Percentiles rank a stretch among this genome's conserved stretches.
These are phyloP conservation scores for Brassica balearica DNA, from an alignment of 441 rosid genomes.

Conservation along the genomic window DNA sequence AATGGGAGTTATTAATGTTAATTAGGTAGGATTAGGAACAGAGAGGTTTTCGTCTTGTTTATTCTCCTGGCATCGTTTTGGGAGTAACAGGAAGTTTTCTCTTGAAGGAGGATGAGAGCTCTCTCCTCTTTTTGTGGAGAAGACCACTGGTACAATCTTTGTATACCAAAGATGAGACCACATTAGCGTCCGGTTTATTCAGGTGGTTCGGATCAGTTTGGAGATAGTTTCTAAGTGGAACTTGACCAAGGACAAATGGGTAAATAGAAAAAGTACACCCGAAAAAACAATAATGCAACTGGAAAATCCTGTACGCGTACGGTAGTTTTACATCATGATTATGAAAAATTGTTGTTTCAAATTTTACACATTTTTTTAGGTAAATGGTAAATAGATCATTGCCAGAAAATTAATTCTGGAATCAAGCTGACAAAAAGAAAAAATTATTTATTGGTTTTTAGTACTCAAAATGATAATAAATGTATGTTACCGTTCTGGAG, in stretches of 20 bases:
- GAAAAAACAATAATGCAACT: too few relatives aligned
- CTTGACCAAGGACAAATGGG: background rate
- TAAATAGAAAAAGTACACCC: too few relatives aligned
- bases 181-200: background rate
- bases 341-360: too few relatives aligned
- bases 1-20: slow-evolving; percentile 12
- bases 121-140: background rate
- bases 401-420: too few relatives aligned
- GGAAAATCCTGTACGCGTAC: too few relatives aligned
- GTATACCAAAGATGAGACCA: slow-evolving; percentile 11
- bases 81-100: slow-evolving; percentile 45
- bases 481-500: too few relatives aligned
- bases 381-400: too few relatives aligned
- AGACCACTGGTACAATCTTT: slow-evolving; percentile 20
- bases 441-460: too few relatives aligned
- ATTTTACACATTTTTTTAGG: too few relatives aligned
- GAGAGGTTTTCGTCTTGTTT: slow-evolving; percentile 67
- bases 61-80: slow-evolving; percentile 70
- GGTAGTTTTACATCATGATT: too few relatives aligned
- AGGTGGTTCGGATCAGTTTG: background rate
- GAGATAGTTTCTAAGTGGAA: background rate
- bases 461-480: too few relatives aligned
- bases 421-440: too few relatives aligned
- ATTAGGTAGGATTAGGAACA: slow-evolving; percentile 46
- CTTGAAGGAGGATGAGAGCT: background rate